These are phyloP conservation scores for Themeda triandra DNA, from an alignment of 176 grass and related monocot genomes.

Conservation along the genomic window DNA sequence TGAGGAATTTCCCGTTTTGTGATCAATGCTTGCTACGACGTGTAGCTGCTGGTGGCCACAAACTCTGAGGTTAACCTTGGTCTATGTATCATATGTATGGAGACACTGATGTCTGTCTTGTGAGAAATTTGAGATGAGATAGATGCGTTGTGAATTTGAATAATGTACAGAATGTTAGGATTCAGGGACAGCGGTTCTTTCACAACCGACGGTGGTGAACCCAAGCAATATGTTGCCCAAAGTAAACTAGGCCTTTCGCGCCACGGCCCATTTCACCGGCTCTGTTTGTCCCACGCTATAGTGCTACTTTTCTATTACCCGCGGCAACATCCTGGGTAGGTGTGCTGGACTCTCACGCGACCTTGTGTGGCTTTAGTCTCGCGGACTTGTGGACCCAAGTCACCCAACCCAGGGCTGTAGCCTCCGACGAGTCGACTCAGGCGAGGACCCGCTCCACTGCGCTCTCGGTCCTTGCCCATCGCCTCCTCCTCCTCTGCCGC, in stretches of 20 bases:
- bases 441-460: fast-evolving
- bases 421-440: too few species aligned
- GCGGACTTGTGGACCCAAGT: too few species aligned
- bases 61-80: background rate
- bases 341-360: too few species aligned
- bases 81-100: background rate
- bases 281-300: too few species aligned
- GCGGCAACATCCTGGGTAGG: too few species aligned
- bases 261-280: too few species aligned
- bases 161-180: background rate
- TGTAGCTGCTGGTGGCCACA: background rate
- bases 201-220: too few species aligned
- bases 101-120: background rate
- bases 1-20: background rate
- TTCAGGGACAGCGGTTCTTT: background rate
- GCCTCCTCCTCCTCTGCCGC: background rate
- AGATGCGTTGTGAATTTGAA: background rate
- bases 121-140: background rate
- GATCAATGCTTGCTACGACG: background rate
- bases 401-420: too few species aligned
- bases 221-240: fast-evolving
- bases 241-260: fast-evolving
- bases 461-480: background rate
- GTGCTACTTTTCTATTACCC: too few species aligned
- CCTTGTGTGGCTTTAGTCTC: too few species aligned